Evolutionary conservation across 2,329 filamentous ascomycete genomes (phyloP).

Genomic region (Botrytis galanthina): DNA sequence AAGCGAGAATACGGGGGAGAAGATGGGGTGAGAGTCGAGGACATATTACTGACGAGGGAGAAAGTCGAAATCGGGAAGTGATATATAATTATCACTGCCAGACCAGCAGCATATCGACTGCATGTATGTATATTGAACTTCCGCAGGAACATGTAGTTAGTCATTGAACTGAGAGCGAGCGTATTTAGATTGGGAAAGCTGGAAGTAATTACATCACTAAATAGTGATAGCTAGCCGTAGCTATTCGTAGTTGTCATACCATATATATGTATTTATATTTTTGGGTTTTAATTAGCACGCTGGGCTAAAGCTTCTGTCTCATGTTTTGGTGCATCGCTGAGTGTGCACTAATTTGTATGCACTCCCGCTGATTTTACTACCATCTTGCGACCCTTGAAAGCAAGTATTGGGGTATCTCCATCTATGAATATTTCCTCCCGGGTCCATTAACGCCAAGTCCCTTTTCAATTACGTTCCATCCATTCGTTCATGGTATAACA

Average conservation of each 20-base stretch:
- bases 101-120: background rate
- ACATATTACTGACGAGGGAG: background rate
- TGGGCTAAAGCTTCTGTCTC: background rate
- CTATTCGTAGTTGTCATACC: background rate
- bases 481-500: background rate
- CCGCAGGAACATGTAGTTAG: background rate
- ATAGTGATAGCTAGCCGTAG: background rate
- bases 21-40: background rate
- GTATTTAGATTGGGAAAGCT: conserved; percentile 6
- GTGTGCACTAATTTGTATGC: background rate
- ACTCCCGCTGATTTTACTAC: background rate
- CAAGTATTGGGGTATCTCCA: conserved; percentile 19
- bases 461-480: background rate
- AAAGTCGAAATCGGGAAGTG: background rate
- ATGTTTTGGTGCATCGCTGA: background rate
- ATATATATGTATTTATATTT: conserved; percentile 7
- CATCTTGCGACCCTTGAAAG: background rate
- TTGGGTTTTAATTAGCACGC: background rate
- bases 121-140: background rate
- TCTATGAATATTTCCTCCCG: conserved; percentile 2
- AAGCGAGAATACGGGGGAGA: background rate
- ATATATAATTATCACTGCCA: background rate
- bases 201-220: background rate
- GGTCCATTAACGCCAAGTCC: conserved; percentile 7
- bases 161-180: background rate